Conservation (phyloP, 371 early-diverging fungal species). For the Mucor sp. region DNA sequence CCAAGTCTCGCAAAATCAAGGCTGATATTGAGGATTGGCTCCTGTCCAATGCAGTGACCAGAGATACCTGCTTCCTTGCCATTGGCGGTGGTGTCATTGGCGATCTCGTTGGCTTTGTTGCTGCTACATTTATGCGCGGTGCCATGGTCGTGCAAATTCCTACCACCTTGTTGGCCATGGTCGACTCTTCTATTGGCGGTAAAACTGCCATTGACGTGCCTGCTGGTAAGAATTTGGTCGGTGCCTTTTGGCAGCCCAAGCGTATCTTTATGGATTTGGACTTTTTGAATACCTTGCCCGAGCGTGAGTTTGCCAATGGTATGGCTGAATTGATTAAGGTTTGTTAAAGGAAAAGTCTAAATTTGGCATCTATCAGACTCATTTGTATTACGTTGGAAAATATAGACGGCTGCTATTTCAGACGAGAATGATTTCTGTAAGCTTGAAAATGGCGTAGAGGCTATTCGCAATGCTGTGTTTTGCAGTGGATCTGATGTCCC, state of each 20-base stretch:
- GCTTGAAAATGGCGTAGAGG: conserved; percentile 84
- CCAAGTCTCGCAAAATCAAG: conserved; percentile 89
- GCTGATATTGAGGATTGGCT: conserved; percentile 92
- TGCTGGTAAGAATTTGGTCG: conserved; percentile 95
- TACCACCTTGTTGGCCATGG: conserved; percentile 97
- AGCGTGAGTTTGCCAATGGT: conserved; percentile 94
- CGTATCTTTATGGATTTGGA: conserved; percentile 90
- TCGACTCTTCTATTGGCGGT: conserved; percentile 97
- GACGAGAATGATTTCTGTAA: conserved; percentile 83
- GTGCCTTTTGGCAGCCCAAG: conserved; percentile 96
- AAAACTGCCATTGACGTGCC: conserved; percentile 97
- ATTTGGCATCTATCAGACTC: background rate
- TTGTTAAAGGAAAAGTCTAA: background rate
- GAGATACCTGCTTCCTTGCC: conserved; percentile 93
- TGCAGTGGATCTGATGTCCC: conserved; percentile 45
- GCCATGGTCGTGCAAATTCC: conserved; percentile 94
- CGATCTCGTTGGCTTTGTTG: conserved; percentile 94
- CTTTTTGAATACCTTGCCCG: conserved; percentile 87
- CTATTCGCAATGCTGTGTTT: conserved; percentile 74
- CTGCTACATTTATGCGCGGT: conserved; percentile 98
- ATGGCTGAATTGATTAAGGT: conserved; percentile 97
- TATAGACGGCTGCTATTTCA: conserved; percentile 92
- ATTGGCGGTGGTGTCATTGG: conserved; percentile 98
- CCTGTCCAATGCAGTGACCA: conserved; percentile 81
- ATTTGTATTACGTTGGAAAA: background rate